Evolutionary conservation across 2,329 filamentous ascomycete species (phyloP), one percentile per base, ranked within the genome.

Genomic region (Lecanicillium sp.): DNA sequence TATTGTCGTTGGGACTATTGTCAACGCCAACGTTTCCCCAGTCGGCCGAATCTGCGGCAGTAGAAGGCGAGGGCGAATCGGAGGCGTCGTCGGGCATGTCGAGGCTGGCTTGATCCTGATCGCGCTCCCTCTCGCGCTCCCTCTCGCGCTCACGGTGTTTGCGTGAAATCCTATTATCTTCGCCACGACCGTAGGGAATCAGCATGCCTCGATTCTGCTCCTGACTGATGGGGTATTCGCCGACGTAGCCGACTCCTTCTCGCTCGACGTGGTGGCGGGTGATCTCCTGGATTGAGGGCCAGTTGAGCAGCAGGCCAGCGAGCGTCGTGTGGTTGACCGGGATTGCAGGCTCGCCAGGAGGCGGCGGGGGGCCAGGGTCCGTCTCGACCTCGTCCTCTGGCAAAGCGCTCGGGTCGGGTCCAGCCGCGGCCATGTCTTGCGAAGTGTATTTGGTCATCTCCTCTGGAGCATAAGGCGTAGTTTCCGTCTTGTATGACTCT

Each of bases 291-390:
- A 93, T 88, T 0, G 82, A 77, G 0, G 77, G 77, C 82, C 86
- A 90, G 39, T 78, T 74, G 23, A 97, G 70, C 15, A 97, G 71
- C 53, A 90, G 79, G 43, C 93, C 87, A 1, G 90, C 90, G n/a
- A 89, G 81, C 0, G 90, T 96, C 0, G 88, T 94, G 60, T 97
- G 91, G 55, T 95, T 87, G 23, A 83, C 79, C 1, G 89, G 87
- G 48, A 95, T 87, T 2, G 85, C 79, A 12, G 86, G 78, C 54
- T 82, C 76, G 39, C 80, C 81, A 1, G 76, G 75, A 11, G 67
- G 69, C 6, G 78, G 74, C 10, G 72, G 67, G 7, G 73, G 72
- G 7, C 74, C 73, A 17, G 76, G 74, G 37, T 76, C 72, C 2
- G 67, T 67, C 48, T 79, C 75, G 43, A 71, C 63, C 44, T 75